Evolutionary conservation across 2,329 filamentous ascomycete species (phyloP).

Genomic region (Alternaria angustiovoidea): DNA sequence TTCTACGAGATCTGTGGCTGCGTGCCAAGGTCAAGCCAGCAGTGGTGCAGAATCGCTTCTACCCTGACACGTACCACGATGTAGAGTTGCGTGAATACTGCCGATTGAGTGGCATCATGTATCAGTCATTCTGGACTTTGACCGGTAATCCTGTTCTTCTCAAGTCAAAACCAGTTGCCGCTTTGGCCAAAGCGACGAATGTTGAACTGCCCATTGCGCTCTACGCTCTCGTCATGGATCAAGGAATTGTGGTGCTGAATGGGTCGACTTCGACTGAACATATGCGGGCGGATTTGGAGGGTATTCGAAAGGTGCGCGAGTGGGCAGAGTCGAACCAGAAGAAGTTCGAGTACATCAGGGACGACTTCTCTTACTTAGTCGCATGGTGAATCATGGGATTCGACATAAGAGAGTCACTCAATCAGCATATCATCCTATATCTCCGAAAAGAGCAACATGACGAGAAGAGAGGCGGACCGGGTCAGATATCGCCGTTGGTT

Average conservation of each 20-base stretch:
- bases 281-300: constrained; percentile 63
- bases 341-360: constrained; percentile 56
- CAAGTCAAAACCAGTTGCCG: constrained; percentile 56
- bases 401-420: neutral
- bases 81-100: constrained; percentile 66
- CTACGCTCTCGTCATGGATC: constrained; percentile 64
- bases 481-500: too few relatives aligned
- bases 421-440: neutral
- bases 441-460: too few relatives aligned
- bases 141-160: constrained; percentile 65
- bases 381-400: neutral
- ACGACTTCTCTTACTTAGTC: constrained; percentile 28
- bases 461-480: too few relatives aligned
- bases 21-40: constrained; percentile 61
- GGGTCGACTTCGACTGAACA: constrained; percentile 62
- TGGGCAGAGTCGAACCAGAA: constrained; percentile 57
- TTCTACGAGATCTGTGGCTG: constrained; percentile 63
- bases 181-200: constrained; percentile 56
- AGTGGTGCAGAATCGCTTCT: constrained; percentile 81
- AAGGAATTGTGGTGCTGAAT: constrained; percentile 63
- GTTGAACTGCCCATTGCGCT: constrained; percentile 60
- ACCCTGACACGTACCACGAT: constrained; percentile 67
- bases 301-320: constrained; percentile 51
- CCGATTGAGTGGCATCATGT: constrained; percentile 60
- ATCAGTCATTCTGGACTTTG: constrained; percentile 69